Evolutionary conservation across 371 early-diverging fungal genomes (phyloP).

Genomic region (Apophysomyces variabilis): DNA sequence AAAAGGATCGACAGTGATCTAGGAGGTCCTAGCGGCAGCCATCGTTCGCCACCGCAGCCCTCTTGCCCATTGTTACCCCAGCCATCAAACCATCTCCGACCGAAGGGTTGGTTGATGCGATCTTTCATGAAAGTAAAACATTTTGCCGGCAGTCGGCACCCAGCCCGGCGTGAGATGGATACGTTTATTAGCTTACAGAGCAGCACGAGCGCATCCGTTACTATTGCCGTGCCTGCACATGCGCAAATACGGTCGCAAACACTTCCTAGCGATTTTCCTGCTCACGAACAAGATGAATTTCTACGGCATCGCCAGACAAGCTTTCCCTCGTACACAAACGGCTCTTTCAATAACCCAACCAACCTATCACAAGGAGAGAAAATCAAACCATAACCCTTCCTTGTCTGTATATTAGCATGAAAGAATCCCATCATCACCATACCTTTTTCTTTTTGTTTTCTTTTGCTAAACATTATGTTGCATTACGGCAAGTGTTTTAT

Average conservation of each 20-base stretch:
- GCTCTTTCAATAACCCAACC: neutral
- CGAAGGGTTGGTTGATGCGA: neutral
- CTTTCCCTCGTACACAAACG: neutral
- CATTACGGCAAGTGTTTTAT: neutral
- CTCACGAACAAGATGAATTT: neutral
- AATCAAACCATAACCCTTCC: neutral
- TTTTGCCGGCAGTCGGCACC: slow-evolving; percentile 2
- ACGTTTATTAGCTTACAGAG: slow-evolving; percentile 4
- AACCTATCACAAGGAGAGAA: neutral
- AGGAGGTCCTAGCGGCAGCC: slow-evolving; percentile 16
- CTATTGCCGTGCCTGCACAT: neutral
- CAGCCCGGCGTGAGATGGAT: slow-evolving; percentile 3
- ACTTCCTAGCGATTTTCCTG: neutral
- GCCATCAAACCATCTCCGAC: slow-evolving; percentile 4
- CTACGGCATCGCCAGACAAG: neutral
- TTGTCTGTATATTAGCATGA: neutral
- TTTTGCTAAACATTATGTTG: slow-evolving; percentile 1
- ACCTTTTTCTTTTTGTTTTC: neutral
- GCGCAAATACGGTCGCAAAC: neutral
- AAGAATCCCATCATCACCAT: neutral
- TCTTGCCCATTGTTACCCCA: neutral
- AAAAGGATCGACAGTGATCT: slow-evolving; percentile 14
- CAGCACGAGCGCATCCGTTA: slow-evolving; percentile 4
- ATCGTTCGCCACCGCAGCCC: slow-evolving; percentile 11
- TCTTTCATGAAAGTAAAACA: slow-evolving; percentile 8